Conservation (phyloP, 176 grass and related monocot species). For the Avena insularis region DNA sequence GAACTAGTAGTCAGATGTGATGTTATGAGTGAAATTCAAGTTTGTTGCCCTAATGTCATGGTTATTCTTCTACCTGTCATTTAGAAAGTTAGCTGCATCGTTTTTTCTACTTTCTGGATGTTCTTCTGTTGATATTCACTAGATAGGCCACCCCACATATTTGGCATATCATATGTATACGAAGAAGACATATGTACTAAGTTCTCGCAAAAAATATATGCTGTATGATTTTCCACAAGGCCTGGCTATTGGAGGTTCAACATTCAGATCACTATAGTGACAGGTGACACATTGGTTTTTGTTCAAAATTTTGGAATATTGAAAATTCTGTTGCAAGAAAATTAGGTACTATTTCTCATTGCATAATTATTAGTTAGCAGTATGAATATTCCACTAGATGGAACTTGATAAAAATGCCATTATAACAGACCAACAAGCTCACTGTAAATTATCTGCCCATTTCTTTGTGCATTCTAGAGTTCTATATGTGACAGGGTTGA, state of each 20-base stretch:
- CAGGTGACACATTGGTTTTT: neutral
- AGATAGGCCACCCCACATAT: neutral
- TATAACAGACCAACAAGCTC: conserved; percentile 29
- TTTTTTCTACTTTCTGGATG: conserved; percentile 20
- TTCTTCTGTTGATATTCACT: conserved; percentile 19
- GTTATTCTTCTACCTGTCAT: conserved; percentile 20
- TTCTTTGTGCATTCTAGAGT: conserved; percentile 1
- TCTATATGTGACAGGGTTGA: neutral
- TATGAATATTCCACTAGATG: conserved; percentile 17
- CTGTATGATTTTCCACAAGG: conserved; percentile 18
- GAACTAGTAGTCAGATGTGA: neutral
- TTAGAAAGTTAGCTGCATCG: conserved; percentile 1
- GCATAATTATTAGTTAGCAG: conserved; percentile 20
- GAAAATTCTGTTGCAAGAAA: conserved; percentile 22
- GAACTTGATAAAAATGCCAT: neutral
- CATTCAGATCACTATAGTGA: neutral
- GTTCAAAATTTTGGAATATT: neutral
- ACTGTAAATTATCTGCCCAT: neutral
- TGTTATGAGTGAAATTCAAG: conserved; percentile 4
- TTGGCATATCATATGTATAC: conserved; percentile 22
- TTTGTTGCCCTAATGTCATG: neutral
- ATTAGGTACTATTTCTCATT: neutral
- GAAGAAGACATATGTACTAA: neutral
- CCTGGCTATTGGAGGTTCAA: conserved; percentile 24
- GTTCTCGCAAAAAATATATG: neutral